phyloP scores from a whole-genome alignment of 164 flowering plant genomes.

The Houttuynia cordata region DNA sequence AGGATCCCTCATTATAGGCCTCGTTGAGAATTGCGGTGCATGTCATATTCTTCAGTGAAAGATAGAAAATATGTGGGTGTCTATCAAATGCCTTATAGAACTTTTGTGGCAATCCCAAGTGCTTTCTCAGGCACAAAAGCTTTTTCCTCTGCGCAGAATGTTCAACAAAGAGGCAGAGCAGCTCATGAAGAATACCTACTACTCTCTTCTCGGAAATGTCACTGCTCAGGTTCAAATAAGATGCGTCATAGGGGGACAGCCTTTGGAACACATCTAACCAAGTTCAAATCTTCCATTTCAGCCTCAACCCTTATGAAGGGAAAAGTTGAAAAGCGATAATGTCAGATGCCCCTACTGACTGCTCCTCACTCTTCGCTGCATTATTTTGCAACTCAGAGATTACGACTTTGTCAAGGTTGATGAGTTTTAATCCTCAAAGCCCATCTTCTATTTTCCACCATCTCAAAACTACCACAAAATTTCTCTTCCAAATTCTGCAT shows the following conservation, averaged over 20 bases:
- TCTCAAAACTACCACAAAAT: slow-evolving; percentile 33
- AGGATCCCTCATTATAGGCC: slow-evolving; percentile 34
- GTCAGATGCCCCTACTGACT: slow-evolving; percentile 19
- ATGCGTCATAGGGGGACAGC: slow-evolving; percentile 65
- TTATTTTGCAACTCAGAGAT: slow-evolving; percentile 47
- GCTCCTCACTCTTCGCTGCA: slow-evolving; percentile 32
- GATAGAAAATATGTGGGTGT: slow-evolving; percentile 68
- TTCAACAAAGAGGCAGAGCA: slow-evolving; percentile 72
- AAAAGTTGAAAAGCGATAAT: slow-evolving; percentile 40
- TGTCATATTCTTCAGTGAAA: slow-evolving; percentile 66
- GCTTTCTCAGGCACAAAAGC: slow-evolving; percentile 47
- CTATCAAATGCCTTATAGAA: slow-evolving; percentile 66
- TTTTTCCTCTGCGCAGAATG: slow-evolving; percentile 68
- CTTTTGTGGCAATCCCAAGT: slow-evolving; percentile 75
- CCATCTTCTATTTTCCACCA: slow-evolving; percentile 68
- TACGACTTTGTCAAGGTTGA: slow-evolving; percentile 23
- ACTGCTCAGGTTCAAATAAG: slow-evolving; percentile 38
- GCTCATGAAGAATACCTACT: slow-evolving; percentile 73
- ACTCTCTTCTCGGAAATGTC: slow-evolving; percentile 70
- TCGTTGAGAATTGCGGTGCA: slow-evolving; percentile 80
- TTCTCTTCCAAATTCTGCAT: slow-evolving; percentile 24
- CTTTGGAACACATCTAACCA: slow-evolving; percentile 70
- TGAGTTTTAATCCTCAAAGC: slow-evolving; percentile 32
- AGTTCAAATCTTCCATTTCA: slow-evolving; percentile 54
- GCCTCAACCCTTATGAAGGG: slow-evolving; percentile 67